phyloP scores from a whole-genome alignment of 1,139 yeast species.

The Taphrina wiesneri region DNA sequence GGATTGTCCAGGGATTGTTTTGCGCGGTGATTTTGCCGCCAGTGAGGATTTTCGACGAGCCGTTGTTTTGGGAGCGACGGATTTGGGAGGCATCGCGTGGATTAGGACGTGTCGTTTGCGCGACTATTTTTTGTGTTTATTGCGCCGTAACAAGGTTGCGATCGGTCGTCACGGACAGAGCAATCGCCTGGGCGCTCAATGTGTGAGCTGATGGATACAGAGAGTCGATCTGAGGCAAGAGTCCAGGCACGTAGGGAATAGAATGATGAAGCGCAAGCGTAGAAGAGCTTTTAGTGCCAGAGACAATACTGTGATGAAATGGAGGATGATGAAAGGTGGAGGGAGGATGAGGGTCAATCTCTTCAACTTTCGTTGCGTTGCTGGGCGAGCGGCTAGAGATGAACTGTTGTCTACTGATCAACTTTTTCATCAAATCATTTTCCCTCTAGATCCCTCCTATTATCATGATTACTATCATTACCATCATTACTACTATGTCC shows the following conservation, averaged over 20 bases:
- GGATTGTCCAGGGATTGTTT: conserved; percentile 1
- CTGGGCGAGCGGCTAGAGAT: background rate
- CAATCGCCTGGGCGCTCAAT: no score
- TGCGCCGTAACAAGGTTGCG: no score
- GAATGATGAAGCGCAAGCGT: background rate
- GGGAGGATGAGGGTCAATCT: background rate
- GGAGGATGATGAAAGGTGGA: background rate
- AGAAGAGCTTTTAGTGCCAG: background rate
- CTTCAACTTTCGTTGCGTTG: background rate
- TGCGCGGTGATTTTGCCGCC: conserved; percentile 27
- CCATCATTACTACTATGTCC: no score
- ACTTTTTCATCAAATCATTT: background rate
- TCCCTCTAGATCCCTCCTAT: no score
- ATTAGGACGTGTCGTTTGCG: background rate
- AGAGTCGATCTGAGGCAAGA: no score
- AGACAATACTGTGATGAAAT: background rate
- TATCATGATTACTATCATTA: no score
- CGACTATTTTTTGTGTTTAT: background rate
- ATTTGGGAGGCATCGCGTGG: conserved; percentile 25
- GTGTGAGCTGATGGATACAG: no score
- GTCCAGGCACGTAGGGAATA: background rate
- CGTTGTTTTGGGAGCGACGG: conserved; percentile 21
- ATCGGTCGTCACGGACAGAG: no score
- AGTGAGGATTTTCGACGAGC: conserved; percentile 24
- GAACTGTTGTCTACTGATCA: background rate